phyloP scores from a whole-genome alignment of 2,329 filamentous ascomycete species.

The Aspergillus tubingensis region DNA sequence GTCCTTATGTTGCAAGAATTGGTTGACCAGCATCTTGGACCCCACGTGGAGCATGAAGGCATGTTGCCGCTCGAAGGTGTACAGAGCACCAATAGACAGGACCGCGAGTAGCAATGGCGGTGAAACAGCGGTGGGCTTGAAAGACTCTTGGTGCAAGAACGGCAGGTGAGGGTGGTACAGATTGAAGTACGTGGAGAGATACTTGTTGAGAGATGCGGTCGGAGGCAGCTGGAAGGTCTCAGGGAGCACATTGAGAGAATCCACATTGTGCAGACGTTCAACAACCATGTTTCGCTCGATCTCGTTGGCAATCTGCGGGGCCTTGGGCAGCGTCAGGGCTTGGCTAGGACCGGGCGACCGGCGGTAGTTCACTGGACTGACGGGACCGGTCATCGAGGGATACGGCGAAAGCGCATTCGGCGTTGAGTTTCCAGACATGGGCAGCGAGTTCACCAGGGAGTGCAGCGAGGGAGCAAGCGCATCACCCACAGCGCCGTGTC shows the following conservation, averaged over 20 bases:
- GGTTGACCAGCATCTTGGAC: constrained; percentile 94
- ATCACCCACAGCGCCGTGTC: constrained; percentile 60
- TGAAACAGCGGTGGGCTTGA: constrained; percentile 76
- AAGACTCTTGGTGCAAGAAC: constrained; percentile 90
- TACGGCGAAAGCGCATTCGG: constrained; percentile 75
- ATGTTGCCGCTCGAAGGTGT: constrained; percentile 95
- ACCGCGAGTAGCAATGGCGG: constrained; percentile 84
- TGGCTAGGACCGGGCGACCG: constrained; percentile 70
- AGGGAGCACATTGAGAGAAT: constrained; percentile 78
- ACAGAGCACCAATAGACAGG: constrained; percentile 90
- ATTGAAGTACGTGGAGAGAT: constrained; percentile 93
- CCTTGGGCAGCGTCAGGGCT: constrained; percentile 64
- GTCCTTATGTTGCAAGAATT: constrained; percentile 96
- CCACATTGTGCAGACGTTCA: constrained; percentile 79
- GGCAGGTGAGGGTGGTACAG: constrained; percentile 96
- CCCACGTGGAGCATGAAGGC: constrained; percentile 97
- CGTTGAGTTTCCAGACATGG: constrained; percentile 68
- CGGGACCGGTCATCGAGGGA: constrained; percentile 66
- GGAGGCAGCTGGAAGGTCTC: constrained; percentile 88
- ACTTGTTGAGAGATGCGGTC: constrained; percentile 80
- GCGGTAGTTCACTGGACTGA: constrained; percentile 68
- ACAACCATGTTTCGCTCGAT: constrained; percentile 83
- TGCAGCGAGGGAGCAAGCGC: constrained; percentile 66
- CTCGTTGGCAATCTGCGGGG: constrained; percentile 80
- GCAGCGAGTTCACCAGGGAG: constrained; percentile 71